These are phyloP conservation scores for Fusarium sp. DNA, from an alignment of 2,329 filamentous ascomycete genomes.

Conservation along the genomic window DNA sequence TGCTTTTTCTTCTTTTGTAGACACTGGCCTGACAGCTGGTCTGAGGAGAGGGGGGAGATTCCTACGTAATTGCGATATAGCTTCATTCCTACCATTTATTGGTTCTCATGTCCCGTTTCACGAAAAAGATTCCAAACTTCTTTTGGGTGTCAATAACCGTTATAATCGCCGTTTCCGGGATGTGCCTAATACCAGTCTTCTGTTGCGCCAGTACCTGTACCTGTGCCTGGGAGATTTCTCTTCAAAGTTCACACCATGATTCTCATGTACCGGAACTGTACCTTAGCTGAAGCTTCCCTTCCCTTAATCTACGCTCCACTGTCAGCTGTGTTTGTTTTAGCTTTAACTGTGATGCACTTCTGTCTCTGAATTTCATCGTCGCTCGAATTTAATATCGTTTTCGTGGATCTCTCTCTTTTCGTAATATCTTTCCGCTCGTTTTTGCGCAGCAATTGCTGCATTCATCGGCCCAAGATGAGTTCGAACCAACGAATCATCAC, in stretches of 20 bases:
- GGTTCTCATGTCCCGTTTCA: not conserved
- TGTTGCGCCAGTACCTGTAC: not conserved
- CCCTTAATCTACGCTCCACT: constrained; percentile 7
- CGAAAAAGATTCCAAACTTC: not conserved
- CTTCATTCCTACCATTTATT: not conserved
- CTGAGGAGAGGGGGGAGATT: not conserved
- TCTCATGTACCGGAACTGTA: not conserved
- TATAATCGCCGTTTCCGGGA: constrained; percentile 2
- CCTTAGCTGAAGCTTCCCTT: not conserved
- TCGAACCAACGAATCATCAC: constrained; percentile 40
- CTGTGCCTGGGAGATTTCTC: not conserved
- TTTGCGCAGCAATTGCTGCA: constrained; percentile 1
- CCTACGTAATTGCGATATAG: not conserved
- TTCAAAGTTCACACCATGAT: constrained; percentile 2
- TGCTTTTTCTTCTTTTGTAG: not conserved
- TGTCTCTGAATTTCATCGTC: not conserved
- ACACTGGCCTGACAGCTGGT: not conserved
- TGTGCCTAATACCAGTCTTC: not conserved
- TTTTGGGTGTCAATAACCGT: constrained; percentile 17
- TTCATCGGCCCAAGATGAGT: constrained; percentile 21
- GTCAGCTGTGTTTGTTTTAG: not conserved
- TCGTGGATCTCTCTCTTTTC: not conserved
- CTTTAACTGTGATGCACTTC: not conserved
- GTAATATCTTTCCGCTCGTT: not conserved
- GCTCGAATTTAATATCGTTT: not conserved